These are phyloP conservation scores for Fusarium metavorans DNA, from an alignment of 2,329 filamentous ascomycete genomes.

Conservation along the genomic window DNA sequence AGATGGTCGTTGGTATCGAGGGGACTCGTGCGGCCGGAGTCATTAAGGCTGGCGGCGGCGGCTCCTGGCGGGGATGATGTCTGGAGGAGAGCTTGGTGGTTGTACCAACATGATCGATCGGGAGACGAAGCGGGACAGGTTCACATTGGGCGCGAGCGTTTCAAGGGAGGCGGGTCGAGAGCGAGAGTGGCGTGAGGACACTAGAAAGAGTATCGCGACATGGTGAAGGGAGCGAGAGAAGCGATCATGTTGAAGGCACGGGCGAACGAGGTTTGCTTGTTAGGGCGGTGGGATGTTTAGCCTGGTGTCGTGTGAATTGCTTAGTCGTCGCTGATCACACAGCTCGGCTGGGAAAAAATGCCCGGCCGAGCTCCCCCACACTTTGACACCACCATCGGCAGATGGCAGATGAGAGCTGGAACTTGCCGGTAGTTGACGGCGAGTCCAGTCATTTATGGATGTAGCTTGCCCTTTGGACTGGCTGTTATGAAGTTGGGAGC, in stretches of 20 bases:
- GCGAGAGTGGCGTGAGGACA: background rate
- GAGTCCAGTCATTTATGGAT: background rate
- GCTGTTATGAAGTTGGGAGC: background rate
- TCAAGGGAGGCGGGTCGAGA: background rate
- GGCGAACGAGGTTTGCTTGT: constrained; percentile 11
- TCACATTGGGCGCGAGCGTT: constrained; percentile 39
- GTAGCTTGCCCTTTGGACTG: background rate
- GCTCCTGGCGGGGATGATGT: constrained; percentile 52
- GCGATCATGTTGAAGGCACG: constrained; percentile 29
- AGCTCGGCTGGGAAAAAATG: constrained; percentile 39
- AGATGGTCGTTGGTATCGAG: constrained; percentile 18
- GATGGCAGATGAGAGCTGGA: background rate
- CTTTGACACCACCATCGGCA: background rate
- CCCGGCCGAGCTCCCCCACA: constrained; percentile 32
- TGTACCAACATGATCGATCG: constrained; percentile 57
- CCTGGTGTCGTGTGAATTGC: constrained; percentile 15
- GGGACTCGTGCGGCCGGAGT: constrained; percentile 55
- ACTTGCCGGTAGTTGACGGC: background rate
- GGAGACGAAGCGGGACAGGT: constrained; percentile 34
- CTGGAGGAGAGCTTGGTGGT: constrained; percentile 50
- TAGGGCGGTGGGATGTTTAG: constrained; percentile 39
- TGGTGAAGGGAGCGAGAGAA: constrained; percentile 5
- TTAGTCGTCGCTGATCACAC: constrained; percentile 27
- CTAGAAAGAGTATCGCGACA: background rate
- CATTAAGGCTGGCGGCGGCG: constrained; percentile 51